Base-by-base conservation (phyloP, 805 yeast genomes). In the Komagataella phaffii region DNA sequence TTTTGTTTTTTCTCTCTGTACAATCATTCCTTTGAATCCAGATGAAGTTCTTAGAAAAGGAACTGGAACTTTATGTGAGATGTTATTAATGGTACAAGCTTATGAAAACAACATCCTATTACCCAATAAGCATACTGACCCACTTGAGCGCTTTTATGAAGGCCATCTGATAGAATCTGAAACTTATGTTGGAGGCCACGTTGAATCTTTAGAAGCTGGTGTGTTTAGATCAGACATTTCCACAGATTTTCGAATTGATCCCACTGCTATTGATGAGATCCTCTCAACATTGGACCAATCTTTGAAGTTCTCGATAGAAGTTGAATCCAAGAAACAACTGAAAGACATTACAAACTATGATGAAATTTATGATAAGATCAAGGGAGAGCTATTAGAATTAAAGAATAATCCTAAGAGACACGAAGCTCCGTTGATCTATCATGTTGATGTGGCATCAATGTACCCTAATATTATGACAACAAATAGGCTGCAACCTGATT, bases 381-480 rank as follows among this genome's bases (percentile, higher is more conserved):
- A 73, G 46, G 57, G 61, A 0, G 71, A 71, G 57, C 70, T 93
- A 12, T 53, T 74, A n/a, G 85, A 74, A 2, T 66, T 93, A 50
- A 81, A 78, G 54, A 64, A 71, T 1, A 74, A 74, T 44, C 90
- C 91, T 1, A 72, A 72, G 44, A 73, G 97, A 57, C 64, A 65
- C 10, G 98, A 93, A 59, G 70, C 71, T 8, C 99, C 99, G 0
- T 71, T 87, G 48, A 93, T 93, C 56, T 93, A 95, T 60, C 99
- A 93, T 62, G 96, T 95, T 44, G 99, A 93, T 71, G 99, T 93
- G 50, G 97, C 99, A 0, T 93, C 99, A 1, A 93, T 93, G 99
- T 93, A 93, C 62, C 99, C 99, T 5, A 93, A 93, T 62, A 93
- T 93, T 64, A 93, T 93, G 98, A 88, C 96, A 6, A 86, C 98